phyloP scores from a whole-genome alignment of 331 rosid species.

The Rhamnella rubrinervis region DNA sequence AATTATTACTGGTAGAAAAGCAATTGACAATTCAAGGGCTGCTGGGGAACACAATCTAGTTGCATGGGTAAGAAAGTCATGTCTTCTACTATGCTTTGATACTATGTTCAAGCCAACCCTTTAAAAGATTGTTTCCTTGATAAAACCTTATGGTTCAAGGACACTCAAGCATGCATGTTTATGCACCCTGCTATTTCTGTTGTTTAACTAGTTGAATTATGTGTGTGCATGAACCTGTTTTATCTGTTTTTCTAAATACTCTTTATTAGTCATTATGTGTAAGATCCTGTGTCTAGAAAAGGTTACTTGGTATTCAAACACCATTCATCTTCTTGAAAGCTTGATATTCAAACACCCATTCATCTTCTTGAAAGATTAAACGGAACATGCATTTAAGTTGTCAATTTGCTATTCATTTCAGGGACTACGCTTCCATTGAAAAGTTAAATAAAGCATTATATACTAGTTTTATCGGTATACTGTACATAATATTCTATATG shows the following conservation, averaged over 20 bases:
- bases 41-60: slow-evolving; percentile 44
- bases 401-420: too few relatives aligned
- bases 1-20: slow-evolving; percentile 43
- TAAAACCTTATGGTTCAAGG: too few relatives aligned
- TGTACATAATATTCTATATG: background rate
- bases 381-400: too few relatives aligned
- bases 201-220: background rate
- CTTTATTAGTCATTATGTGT: background rate
- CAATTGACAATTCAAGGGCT: slow-evolving; percentile 35
- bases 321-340: background rate
- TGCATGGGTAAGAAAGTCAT: slow-evolving; percentile 34
- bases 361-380: background rate
- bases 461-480: background rate
- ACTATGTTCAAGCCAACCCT: background rate
- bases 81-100: slow-evolving; percentile 1
- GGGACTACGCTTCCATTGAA: background rate
- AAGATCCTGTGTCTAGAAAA: background rate
- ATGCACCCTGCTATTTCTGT: background rate
- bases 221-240: background rate
- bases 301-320: background rate
- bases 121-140: too few relatives aligned
- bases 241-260: background rate
- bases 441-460: too few relatives aligned
- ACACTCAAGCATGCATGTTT: background rate
- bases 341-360: background rate